Conservation (phyloP, 2,329 filamentous ascomycete species). For the Diaporthe sp. region DNA sequence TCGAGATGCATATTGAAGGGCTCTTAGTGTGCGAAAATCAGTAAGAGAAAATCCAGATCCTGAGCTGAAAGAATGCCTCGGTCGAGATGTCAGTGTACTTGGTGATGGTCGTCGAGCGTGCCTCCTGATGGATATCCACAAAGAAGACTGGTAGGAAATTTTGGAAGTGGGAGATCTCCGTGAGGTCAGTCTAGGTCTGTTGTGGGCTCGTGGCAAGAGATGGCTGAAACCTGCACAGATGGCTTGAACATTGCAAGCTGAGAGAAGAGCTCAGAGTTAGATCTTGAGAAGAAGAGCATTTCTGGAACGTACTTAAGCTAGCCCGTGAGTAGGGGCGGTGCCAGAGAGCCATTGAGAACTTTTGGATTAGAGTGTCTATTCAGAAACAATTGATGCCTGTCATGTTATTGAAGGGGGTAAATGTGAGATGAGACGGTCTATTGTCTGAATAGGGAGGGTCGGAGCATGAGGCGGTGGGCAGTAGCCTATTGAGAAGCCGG, state of each 20-base stretch:
- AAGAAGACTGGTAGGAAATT: background rate
- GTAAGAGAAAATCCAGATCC: too few species aligned
- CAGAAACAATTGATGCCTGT: background rate
- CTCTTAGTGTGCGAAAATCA: background rate
- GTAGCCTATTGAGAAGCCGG: background rate
- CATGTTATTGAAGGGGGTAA: background rate
- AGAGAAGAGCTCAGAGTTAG: background rate
- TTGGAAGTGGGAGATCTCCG: too few species aligned
- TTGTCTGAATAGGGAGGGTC: conserved; percentile 31
- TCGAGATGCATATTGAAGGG: conserved; percentile 49
- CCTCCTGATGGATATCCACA: background rate
- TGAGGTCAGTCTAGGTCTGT: background rate
- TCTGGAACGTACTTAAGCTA: background rate
- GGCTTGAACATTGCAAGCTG: background rate
- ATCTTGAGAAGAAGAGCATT: background rate
- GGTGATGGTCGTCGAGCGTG: background rate
- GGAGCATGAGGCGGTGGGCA: background rate
- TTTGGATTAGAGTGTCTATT: conserved; percentile 26
- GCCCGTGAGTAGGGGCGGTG: conserved; percentile 4
- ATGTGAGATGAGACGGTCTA: conserved; percentile 19
- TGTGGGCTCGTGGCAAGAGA: background rate
- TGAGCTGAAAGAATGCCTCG: background rate
- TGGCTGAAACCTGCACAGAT: background rate
- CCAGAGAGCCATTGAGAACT: conserved; percentile 16
- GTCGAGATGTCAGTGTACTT: background rate